Conservation (phyloP, 1,284 basidiomycete genomes). For the Cryptococcus sp. region DNA sequence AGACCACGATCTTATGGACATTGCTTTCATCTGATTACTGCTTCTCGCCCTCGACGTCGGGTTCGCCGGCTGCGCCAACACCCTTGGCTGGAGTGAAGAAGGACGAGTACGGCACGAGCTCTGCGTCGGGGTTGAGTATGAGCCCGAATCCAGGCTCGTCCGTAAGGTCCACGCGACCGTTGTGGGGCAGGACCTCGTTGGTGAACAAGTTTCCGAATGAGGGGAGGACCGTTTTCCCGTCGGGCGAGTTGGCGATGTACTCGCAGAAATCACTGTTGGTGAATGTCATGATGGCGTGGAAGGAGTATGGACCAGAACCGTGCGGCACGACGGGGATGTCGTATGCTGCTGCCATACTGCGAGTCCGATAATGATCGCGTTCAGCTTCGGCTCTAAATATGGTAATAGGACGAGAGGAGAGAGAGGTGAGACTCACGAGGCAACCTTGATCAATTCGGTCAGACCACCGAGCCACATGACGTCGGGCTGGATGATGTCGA, state of each 20-base stretch:
- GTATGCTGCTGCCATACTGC: conserved; percentile 48
- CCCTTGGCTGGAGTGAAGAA: conserved; percentile 45
- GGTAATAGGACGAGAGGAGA: no score
- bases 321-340: conserved; percentile 62
- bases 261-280: conserved; percentile 52
- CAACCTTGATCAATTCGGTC: conserved; percentile 60
- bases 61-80: conserved; percentile 41
- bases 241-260: conserved; percentile 60
- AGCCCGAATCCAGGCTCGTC: conserved; percentile 59
- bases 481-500: conserved; percentile 61
- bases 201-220: conserved; percentile 61
- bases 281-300: conserved; percentile 52
- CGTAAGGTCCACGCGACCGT: conserved; percentile 56
- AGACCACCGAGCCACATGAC: conserved; percentile 59
- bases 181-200: conserved; percentile 58
- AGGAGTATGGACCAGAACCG: conserved; percentile 55
- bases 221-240: conserved; percentile 58
- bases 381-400: conserved; percentile 30
- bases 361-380: conserved; percentile 12
- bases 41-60: conserved; percentile 17
- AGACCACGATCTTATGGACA: background rate
- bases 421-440: conserved; percentile 45
- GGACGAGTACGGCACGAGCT: conserved; percentile 48
- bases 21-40: background rate
- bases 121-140: conserved; percentile 57